Percentiles rank a stretch among this genome's conserved stretches.
phyloP scores from a whole-genome alignment of 148 eudicot genomes.

The Persicaria tinctoria region DNA sequence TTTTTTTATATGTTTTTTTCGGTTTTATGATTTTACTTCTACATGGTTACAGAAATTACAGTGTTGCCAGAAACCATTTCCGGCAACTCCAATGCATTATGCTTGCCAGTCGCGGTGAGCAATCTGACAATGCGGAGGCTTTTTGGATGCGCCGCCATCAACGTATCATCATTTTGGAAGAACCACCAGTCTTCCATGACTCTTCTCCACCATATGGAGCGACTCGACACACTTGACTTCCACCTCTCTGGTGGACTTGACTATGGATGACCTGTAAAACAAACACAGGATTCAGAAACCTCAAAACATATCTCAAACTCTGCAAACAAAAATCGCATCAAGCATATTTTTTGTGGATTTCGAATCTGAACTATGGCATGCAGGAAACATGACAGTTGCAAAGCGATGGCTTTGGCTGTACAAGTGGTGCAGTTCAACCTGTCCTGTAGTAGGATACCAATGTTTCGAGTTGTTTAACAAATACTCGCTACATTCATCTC shows the following conservation, averaged over 20 bases:
- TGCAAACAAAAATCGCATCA: not conserved
- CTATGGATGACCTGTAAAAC: constrained; percentile 55
- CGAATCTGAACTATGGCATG: not conserved
- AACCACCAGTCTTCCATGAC: constrained; percentile 43
- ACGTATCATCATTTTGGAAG: constrained; percentile 34
- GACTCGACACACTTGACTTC: constrained; percentile 46
- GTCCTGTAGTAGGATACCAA: no score
- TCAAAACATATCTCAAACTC: not conserved
- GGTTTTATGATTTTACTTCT: constrained; percentile 17
- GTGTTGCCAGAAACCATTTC: constrained; percentile 54
- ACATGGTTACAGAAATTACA: constrained; percentile 11
- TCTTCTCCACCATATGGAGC: constrained; percentile 48
- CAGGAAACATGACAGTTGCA: not conserved
- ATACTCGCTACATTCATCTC: not conserved
- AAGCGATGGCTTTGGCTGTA: no score
- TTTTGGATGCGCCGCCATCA: constrained; percentile 23
- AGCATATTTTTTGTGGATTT: not conserved
- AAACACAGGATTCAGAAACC: not conserved
- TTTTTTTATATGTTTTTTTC: not conserved
- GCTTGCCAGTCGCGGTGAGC: constrained; percentile 39
- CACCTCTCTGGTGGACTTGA: constrained; percentile 60
- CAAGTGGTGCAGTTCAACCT: no score
- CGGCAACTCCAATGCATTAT: constrained; percentile 40
- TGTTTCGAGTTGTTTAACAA: not conserved
- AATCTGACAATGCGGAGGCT: constrained; percentile 29